Evolutionary conservation across 176 grass and related monocot genomes (phyloP).

Genomic region (Hsuehochloa calcarea): DNA sequence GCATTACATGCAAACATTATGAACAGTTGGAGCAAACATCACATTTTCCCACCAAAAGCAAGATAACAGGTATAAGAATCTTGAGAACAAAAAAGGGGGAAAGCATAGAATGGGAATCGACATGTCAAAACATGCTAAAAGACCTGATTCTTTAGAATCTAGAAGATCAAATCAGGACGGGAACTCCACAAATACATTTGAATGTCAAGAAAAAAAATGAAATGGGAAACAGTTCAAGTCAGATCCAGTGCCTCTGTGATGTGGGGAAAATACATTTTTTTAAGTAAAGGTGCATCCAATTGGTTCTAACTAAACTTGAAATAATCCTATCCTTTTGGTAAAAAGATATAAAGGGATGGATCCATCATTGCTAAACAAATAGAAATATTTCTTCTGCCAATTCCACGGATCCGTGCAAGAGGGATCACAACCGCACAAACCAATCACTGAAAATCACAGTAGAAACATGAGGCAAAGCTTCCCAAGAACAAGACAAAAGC

Average conservation of each 20-base stretch:
- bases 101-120: constrained; percentile 16
- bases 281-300: constrained; percentile 32
- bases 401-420: constrained; percentile 41
- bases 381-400: constrained; percentile 46
- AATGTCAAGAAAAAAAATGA: constrained; percentile 32
- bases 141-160: constrained; percentile 33
- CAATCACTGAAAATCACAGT: constrained; percentile 35
- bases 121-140: constrained; percentile 29
- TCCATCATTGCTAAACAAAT: constrained; percentile 42
- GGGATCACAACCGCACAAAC: constrained; percentile 19
- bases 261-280: constrained; percentile 11
- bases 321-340: constrained; percentile 45
- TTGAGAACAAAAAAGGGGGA: neutral
- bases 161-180: constrained; percentile 10
- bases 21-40: neutral
- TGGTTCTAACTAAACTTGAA: constrained; percentile 38
- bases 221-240: constrained; percentile 39
- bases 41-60: constrained; percentile 4
- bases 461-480: constrained; percentile 10
- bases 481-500: constrained; percentile 13
- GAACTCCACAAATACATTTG: constrained; percentile 30
- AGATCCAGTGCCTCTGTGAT: constrained; percentile 47
- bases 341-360: constrained; percentile 42
- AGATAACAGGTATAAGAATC: neutral
- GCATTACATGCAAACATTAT: constrained; percentile 16